Base-by-base conservation (phyloP, 106 monocot species). In the Dioscorea alata region DNA sequence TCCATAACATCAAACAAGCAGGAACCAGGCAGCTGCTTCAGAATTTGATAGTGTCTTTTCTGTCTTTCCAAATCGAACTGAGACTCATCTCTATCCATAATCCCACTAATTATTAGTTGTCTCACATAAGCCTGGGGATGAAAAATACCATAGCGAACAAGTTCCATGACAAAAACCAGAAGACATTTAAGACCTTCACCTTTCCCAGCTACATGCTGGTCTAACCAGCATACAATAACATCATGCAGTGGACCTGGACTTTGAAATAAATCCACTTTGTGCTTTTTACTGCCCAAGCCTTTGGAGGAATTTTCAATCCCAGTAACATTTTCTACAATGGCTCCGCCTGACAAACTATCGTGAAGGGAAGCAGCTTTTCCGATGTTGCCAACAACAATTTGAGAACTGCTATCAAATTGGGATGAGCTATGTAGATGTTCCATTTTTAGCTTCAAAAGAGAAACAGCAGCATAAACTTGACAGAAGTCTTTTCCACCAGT, bases 231-330 rank as follows among this genome's bases (percentile, higher is more conserved):
- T 2, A 92, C 89, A 50, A 99, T 65, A 61, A 99, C 87, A 67
- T 99, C 97, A 82, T 99, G 97, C 70, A 99, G 70, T 53, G 89
- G 92, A 51, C 92, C 80, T 59, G 92, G 90, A 71, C 90, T 93
- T 69, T 85, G 76, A 66, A 92, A 79, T 57, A 80, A 33, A 76
- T 93, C 73, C 50, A 56, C 57, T 62, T 21, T 64, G 52, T 69
- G 71, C 58, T 53, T 86, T 59, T 42, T 81, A 22, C 73, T 74
- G 66, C 63, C 25, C 10, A 48, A 65, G 61, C 19, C 74, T 34
- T 79, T 87, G 4, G 51, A 6, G 61, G 50, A 69, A 20, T 61
- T 84, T 60, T 68, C 49, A 51, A 52, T 4, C 23, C 18, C 42
- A 80, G 76, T 71, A 65, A 51, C 56, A 69, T 69, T 74, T 54